Evolutionary conservation across 495 filamentous ascomycete species (phyloP), one percentile per base, ranked within the genome.

Genomic region (Sordaria brevicollis): DNA sequence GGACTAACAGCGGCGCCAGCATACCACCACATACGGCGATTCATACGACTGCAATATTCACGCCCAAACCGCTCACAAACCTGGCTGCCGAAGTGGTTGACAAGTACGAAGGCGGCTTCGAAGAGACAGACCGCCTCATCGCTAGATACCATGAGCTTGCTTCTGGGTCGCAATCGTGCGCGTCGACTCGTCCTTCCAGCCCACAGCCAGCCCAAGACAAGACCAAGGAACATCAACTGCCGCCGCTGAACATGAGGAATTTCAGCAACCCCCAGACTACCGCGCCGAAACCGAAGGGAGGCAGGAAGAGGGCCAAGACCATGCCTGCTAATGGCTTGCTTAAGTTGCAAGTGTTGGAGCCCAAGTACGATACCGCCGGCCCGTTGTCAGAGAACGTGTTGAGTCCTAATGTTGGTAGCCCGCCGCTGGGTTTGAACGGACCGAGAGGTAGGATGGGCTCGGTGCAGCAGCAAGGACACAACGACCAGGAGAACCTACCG

Each of bases 391-490:
- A 66, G 10, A 73, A 62, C 13, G 49, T 74, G 67, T 68, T 68
- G 41, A 70, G 74, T 10, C 70, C 70, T 9, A 72, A 76, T 38
- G 76, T 76, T 1, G 74, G 74, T 71, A 69, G 17, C 72, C 74
- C 8, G 66, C 68, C 35, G 15, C 21, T 41, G 2, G 62, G 49
- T 2, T 62, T 31, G 11, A 62, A 62, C 5, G 49, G 49, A 31
- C 49, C 49, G 25, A 62, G 49, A 62, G 49, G 49, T 31, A 62
- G 49, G 49, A 62, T 62, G 49, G 6, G 49, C 49, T 62, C 68
- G 13, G 68, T 54, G 9, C 68, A 62, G 17, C 49, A 31, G 25
- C 49, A 62, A 13, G 49, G 25, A 7, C 49, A 62, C 13, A 62
- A 62, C 25, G 49, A 62, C 49, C 49, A 62, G 25, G 49, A 62